Conservation (phyloP, 2,329 filamentous ascomycete genomes). For the Fusarium sp. region DNA sequence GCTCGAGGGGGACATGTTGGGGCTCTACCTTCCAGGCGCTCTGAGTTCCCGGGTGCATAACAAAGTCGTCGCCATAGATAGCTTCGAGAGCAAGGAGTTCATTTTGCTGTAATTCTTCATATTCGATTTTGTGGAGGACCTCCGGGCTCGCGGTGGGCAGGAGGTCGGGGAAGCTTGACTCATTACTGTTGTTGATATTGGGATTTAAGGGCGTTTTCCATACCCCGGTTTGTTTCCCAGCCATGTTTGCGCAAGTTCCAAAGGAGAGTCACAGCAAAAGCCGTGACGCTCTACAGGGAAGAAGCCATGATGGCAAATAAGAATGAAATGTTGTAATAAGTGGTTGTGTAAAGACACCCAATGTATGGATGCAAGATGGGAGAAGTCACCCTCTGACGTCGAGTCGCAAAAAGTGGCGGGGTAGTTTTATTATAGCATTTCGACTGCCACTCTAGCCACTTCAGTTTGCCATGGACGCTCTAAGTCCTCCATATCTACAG, state of each 20-base stretch:
- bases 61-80: conserved; percentile 91
- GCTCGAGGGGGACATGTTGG: conserved; percentile 29
- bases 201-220: conserved; percentile 63
- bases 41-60: conserved; percentile 76
- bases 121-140: conserved; percentile 68
- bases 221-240: conserved; percentile 63
- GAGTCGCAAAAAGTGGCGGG: conserved; percentile 42
- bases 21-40: conserved; percentile 84
- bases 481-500: neutral
- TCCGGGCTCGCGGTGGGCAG: conserved; percentile 57
- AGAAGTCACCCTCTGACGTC: conserved; percentile 43
- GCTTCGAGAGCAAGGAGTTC: conserved; percentile 88
- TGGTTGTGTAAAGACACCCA: conserved; percentile 36
- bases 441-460: conserved; percentile 6
- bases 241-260: conserved; percentile 60
- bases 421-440: conserved; percentile 37
- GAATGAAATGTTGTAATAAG: conserved; percentile 22
- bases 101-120: conserved; percentile 87
- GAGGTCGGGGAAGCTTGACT: conserved; percentile 67
- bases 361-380: conserved; percentile 37
- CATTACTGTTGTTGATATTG: conserved; percentile 58
- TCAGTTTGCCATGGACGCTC: conserved; percentile 16
- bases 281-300: conserved; percentile 64
- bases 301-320: conserved; percentile 58
- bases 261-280: conserved; percentile 65